phyloP scores from a whole-genome alignment of 1,284 basidiomycete species.

The Pyrrhoderma lamaoense region DNA sequence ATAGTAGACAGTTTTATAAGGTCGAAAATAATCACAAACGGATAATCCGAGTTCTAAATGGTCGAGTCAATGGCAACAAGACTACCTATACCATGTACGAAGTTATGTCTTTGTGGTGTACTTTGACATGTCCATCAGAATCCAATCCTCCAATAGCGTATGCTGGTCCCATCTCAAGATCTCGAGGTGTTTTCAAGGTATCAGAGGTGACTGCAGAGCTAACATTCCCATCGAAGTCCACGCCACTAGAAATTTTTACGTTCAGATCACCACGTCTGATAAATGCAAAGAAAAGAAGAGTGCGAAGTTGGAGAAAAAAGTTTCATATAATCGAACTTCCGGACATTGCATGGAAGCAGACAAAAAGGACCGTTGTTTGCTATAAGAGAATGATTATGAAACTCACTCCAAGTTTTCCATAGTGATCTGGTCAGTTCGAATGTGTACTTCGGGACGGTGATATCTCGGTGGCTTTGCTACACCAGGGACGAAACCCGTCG shows the following conservation, averaged over 20 bases:
- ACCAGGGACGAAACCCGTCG: neutral
- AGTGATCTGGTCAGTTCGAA: conserved; percentile 54
- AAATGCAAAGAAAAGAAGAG: neutral
- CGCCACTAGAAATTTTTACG: neutral
- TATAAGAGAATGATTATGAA: neutral
- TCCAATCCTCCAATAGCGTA: no score
- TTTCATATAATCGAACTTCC: neutral
- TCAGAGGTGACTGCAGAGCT: conserved; percentile 11
- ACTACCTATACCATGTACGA: no score
- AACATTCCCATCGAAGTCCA: conserved; percentile 10
- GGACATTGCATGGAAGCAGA: neutral
- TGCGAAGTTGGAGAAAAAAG: neutral
- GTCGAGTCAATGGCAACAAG: no score
- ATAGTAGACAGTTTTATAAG: no score
- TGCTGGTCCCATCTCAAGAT: conserved; percentile 9
- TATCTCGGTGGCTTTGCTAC: conserved; percentile 18
- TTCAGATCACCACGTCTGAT: neutral
- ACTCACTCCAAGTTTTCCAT: conserved; percentile 29
- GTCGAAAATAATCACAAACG: no score
- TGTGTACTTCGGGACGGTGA: conserved; percentile 43
- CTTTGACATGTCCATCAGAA: no score
- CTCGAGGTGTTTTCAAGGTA: conserved; percentile 13
- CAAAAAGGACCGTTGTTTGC: no score
- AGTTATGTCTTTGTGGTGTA: no score
- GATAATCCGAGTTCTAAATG: no score